Percentiles rank a stretch among this genome's conserved stretches.
phyloP scores from a whole-genome alignment of 805 yeast genomes.

The Candida ponderosae region DNA sequence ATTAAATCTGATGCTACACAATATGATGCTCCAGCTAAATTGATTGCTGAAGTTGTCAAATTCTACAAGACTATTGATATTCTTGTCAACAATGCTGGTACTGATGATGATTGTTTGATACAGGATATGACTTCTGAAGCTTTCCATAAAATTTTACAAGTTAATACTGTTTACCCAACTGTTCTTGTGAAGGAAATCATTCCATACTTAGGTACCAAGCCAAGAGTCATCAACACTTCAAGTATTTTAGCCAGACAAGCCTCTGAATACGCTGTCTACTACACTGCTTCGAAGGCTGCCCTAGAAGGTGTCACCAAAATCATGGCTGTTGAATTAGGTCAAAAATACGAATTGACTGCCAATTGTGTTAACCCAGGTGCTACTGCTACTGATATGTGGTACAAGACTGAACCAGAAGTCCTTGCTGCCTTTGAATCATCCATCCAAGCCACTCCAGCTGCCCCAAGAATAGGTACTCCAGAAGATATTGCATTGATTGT shows the following conservation, averaged over 20 bases:
- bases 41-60: constrained; percentile 5
- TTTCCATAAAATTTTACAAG: constrained; percentile 5
- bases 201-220: constrained; percentile 6
- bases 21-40: neutral
- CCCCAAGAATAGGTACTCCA: constrained; percentile 12
- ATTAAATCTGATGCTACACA: constrained; percentile 6
- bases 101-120: constrained; percentile 5
- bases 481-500: constrained; percentile 14
- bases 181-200: constrained; percentile 5
- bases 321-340: constrained; percentile 12
- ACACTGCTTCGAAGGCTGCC: constrained; percentile 12
- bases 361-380: constrained; percentile 11
- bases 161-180: constrained; percentile 6
- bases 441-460: constrained; percentile 10
- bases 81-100: constrained; percentile 15
- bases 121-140: constrained; percentile 3
- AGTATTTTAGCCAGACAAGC: constrained; percentile 7
- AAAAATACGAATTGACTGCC: constrained; percentile 8
- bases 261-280: constrained; percentile 2
- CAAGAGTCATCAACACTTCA: constrained; percentile 10
- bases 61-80: constrained; percentile 9
- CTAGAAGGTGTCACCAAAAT: constrained; percentile 10
- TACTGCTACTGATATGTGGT: constrained; percentile 11
- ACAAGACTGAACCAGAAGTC: constrained; percentile 7
- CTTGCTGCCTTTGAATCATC: constrained; percentile 5